Evolutionary conservation across 2,329 filamentous ascomycete genomes (phyloP).

Genomic region (Colletotrichum paranaense): DNA sequence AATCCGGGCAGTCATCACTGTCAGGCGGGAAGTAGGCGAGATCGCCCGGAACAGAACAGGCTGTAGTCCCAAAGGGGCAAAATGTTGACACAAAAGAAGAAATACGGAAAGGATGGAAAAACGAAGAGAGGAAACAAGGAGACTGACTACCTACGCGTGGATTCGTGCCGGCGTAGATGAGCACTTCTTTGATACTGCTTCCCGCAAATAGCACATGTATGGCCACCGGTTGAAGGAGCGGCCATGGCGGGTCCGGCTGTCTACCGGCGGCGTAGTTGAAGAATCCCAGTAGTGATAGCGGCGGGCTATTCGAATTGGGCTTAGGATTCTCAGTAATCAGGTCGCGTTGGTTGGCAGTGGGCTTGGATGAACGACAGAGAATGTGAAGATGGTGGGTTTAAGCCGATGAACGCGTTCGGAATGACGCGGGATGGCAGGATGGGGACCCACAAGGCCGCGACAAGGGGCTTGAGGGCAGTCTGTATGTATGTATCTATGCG

Average conservation of each 20-base stretch:
- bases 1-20: background rate
- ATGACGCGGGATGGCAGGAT: background rate
- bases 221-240: constrained; percentile 1
- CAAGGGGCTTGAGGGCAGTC: background rate
- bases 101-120: background rate
- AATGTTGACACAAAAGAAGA: background rate
- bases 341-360: background rate
- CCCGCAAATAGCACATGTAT: constrained; percentile 39
- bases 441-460: background rate
- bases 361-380: constrained; percentile 8
- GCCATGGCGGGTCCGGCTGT: constrained; percentile 8
- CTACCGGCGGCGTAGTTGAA: background rate
- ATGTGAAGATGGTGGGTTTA: constrained; percentile 34
- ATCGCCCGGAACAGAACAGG: background rate
- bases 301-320: background rate
- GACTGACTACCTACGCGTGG: constrained; percentile 38
- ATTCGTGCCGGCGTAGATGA: constrained; percentile 42
- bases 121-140: background rate
- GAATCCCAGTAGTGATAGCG: background rate
- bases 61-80: background rate
- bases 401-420: constrained; percentile 18
- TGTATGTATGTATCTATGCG: background rate
- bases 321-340: background rate
- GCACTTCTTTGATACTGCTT: constrained; percentile 42
- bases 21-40: background rate